These are phyloP conservation scores for Diplocarpon mali DNA, from an alignment of 2,329 filamentous ascomycete species.

Conservation along the genomic window DNA sequence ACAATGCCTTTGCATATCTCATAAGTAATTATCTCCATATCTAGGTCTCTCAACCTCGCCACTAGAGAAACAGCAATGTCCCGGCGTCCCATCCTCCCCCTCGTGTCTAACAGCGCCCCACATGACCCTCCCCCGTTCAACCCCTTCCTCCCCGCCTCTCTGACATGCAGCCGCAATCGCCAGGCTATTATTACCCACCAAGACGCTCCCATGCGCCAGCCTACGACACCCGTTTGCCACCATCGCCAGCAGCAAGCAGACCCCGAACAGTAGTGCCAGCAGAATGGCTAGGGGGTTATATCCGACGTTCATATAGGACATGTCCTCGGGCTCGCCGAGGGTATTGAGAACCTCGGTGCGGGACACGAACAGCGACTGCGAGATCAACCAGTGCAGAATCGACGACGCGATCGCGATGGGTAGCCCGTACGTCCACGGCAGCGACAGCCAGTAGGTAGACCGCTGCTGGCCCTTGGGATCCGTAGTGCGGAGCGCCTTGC, in stretches of 20 bases:
- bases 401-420: slow-evolving; percentile 29
- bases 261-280: slow-evolving; percentile 10
- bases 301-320: slow-evolving; percentile 13
- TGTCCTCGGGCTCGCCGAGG: neutral
- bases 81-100: slow-evolving; percentile 5
- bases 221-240: slow-evolving; percentile 12
- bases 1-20: neutral
- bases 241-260: slow-evolving; percentile 10
- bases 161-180: slow-evolving; percentile 19
- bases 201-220: slow-evolving; percentile 7
- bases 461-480: slow-evolving; percentile 32
- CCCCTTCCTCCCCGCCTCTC: slow-evolving; percentile 6
- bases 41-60: slow-evolving; percentile 9
- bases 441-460: slow-evolving; percentile 33
- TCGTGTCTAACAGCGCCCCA: slow-evolving; percentile 13
- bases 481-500: slow-evolving; percentile 34
- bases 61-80: slow-evolving; percentile 15
- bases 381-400: slow-evolving; percentile 38
- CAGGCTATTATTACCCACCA: slow-evolving; percentile 18
- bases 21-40: slow-evolving; percentile 11
- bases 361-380: slow-evolving; percentile 35
- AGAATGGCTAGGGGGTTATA: slow-evolving; percentile 19
- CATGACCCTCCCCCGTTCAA: slow-evolving; percentile 7
- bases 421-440: slow-evolving; percentile 35
- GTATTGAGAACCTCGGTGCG: slow-evolving; percentile 22